Evolutionary conservation across 495 filamentous ascomycete species (phyloP).

Genomic region (Trichoderma reesei): DNA sequence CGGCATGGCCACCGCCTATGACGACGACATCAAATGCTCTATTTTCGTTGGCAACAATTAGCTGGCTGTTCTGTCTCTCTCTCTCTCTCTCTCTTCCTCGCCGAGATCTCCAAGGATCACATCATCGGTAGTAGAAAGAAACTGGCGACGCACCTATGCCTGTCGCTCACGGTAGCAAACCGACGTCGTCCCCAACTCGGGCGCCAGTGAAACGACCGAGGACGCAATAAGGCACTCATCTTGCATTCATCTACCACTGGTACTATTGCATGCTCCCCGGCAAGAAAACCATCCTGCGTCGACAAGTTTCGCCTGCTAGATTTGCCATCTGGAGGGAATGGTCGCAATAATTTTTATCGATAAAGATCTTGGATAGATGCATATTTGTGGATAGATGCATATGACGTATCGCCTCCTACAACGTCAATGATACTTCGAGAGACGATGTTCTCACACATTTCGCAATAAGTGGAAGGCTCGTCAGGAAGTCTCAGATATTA

Average conservation of each 20-base stretch:
- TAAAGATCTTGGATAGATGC: background rate
- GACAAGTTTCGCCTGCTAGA: background rate
- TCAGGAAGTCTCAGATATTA: background rate
- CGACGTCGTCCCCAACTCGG: background rate
- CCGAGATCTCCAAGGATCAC: no score
- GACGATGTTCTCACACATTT: background rate
- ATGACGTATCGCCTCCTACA: background rate
- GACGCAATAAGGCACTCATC: slow-evolving; percentile 3
- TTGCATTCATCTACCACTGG: background rate
- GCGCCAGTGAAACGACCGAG: slow-evolving; percentile 1
- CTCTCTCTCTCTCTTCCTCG: background rate
- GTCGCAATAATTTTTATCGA: slow-evolving; percentile 8
- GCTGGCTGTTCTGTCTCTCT: background rate
- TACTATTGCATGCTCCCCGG: background rate
- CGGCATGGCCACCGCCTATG: slow-evolving; percentile 92
- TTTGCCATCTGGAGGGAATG: background rate
- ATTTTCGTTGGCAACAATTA: background rate
- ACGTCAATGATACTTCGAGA: background rate
- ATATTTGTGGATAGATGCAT: background rate
- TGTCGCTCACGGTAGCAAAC: slow-evolving; percentile 6
- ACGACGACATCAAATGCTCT: slow-evolving; percentile 89
- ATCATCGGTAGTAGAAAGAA: background rate
- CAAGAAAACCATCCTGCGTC: background rate
- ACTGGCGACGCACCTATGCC: background rate
- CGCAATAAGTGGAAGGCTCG: no score